Evolutionary conservation across 306 rosid genomes (phyloP), one percentile per base, ranked within the genome.

Genomic region (Psophocarpus tetragonolobus): DNA sequence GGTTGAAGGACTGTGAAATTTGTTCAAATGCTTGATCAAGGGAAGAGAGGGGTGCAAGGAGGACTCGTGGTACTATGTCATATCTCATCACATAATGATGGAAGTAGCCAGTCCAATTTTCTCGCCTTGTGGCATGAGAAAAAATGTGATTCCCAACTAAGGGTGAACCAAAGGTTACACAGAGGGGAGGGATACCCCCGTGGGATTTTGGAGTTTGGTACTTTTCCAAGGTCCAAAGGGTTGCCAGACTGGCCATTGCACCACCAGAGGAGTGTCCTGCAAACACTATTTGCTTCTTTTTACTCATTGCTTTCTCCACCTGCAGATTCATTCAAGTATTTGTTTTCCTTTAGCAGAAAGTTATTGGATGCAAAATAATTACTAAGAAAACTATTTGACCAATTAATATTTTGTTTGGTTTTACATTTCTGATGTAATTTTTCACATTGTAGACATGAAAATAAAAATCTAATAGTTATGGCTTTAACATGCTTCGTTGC

Each of bases 111-210:
- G 92, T 72, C 97, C 97, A 94, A 0, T 84, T 75, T 85, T 94
- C 95, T 67, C 98, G 63, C 73, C 82, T 76, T 18, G 93, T 87
- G 21, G 97, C 93, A 71, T 94, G 98, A 60, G 97, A 83, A 71
- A 94, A 81, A 27, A 94, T 80, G 77, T 73, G 84, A 73, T 87
- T 72, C 2, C 97, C 97, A 8, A 90, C 54, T 0, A 94, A 88
- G 4, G 98, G 97, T 41, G 97, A 91, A 23, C 98, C 97, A 13
- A 90, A 94, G 30, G 98, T 90, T 39, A 92, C 36, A 69, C 98
- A 94, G 0, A 75, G 10, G 5, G 90, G 84, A n/a, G 23, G 85
- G 71, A 32, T 50, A 0, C 33, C 50, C 2, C 21, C 61, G 0
- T 3, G n/a, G 0, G 41, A 48, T 38, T 61, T 17, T 8, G 41